Evolutionary conservation across 176 grass and related monocot genomes (phyloP).

Genomic region (Oryza glaberrima): DNA sequence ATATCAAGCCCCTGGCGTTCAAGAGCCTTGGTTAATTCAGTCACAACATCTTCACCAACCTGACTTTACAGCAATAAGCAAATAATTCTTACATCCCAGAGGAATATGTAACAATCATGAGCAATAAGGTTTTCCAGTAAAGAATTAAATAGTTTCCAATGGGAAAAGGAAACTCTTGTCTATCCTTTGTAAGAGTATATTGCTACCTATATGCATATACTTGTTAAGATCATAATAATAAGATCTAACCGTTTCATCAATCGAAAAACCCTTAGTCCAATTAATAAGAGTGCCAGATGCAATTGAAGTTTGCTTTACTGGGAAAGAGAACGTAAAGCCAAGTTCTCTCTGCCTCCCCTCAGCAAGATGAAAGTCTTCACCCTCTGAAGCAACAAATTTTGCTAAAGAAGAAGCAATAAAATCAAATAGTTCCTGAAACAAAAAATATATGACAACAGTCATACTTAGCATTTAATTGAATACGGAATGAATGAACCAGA

Average conservation of each 20-base stretch:
- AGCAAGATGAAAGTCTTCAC: conserved; percentile 67
- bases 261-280: conserved; percentile 86
- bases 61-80: conserved; percentile 14
- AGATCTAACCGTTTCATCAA: conserved; percentile 62
- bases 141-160: not conserved
- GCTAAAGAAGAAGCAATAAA: conserved; percentile 72
- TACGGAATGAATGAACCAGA: conserved; percentile 23
- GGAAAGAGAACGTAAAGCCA: conserved; percentile 91
- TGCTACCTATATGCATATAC: not conserved
- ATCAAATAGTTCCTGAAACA: conserved; percentile 87
- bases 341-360: conserved; percentile 71
- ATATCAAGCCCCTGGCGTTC: conserved; percentile 69
- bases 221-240: not conserved
- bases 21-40: conserved; percentile 66
- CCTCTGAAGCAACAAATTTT: conserved; percentile 67
- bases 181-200: not conserved
- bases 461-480: not conserved
- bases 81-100: not conserved
- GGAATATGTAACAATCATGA: not conserved
- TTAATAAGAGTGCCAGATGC: conserved; percentile 85
- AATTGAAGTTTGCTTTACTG: conserved; percentile 78
- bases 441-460: conserved; percentile 8
- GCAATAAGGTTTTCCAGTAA: not conserved
- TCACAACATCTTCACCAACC: conserved; percentile 70
- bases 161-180: not conserved